Evolutionary conservation across 768 basidiomycete genomes (phyloP), one percentile per base, ranked within the genome.

Genomic region (Xanthoconium stramineum): DNA sequence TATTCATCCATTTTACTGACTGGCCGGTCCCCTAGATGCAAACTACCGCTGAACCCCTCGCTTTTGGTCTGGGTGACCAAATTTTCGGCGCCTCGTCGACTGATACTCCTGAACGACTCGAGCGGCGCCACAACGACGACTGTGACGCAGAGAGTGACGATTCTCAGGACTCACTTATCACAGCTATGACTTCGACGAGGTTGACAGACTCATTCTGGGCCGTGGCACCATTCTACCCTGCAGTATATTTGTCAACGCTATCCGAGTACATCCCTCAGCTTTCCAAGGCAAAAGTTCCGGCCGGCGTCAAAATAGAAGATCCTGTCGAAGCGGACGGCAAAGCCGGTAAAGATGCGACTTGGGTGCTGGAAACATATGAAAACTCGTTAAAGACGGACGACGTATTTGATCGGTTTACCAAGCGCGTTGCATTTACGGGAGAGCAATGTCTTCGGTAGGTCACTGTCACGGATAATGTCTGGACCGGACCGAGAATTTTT

Each of bases 391-490:
- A 88, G 44, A 77, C 91, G 42, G 95, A 98, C 70, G 84, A 85
- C 52, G 83, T 92, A 4, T 98, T 98, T 68, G 88, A 94, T 63
- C 79, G 83, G 17, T 98, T 97, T 66, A 83, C 83, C 50, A 83
- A 83, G 64, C 78, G 93, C 35, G 82, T 92, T 12, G 77, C 73
- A 39, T 77, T 81, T 58, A 85, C 88, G 65, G 85, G 86, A 28
- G 82, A 88, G 61, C 96, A 98, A 69, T 95, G 94, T 61, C 75
- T 98, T 47, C 80, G 96, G 93, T 94, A 55, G 35, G 69, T 62
- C 47, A 38, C 33, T 32, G 19, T 37, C 39, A 29, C 38, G 52
- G 51, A 42, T 42, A 43, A 29, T 36, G 30, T 36, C n/a, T 29
- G 9, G 19, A 43, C 33, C 57, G 15, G 32, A 52, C 14, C 4